Evolutionary conservation across 345 rosid genomes (phyloP), one percentile per base, ranked within the genome.

Genomic region (Hevea brasiliensis): DNA sequence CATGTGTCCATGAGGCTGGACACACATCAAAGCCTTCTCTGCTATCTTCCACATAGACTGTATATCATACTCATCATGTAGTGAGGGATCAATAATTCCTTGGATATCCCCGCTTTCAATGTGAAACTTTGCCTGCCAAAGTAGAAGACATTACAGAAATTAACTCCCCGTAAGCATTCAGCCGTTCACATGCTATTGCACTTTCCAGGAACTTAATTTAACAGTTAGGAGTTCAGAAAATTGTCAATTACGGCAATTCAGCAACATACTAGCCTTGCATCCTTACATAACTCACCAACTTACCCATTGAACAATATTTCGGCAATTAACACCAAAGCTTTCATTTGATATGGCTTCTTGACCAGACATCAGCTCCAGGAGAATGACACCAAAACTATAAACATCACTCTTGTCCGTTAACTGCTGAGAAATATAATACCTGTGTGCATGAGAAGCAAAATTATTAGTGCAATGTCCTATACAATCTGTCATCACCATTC

Each of bases 31-130:
- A 4, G 99, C 99, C 71, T 88, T 93, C 88, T 96, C 99, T 0
- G 97, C 99, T 20, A 96, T 90, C 83, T 96, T 96, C 99, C 99
- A 96, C 95, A 96, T 91, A 0, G 99, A 89, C 54, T 96, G 99
- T 51, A 93, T 87, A 74, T 94, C 97, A 18, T 90, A 96, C 21
- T 88, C 96, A 10, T 88, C 80, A 20, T 26, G 56, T n/a, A 96
- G 69, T 0, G 79, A 80, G 1, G 89, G 97, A 80, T 96, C 99
- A 8, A 96, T 89, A 80, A 96, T 90, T 72, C 92, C 90, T 68
- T 91, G 91, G 65, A 96, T 91, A 81, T 93, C 91, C 14, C 99
- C 99, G 15, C 92, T 89, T 87, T 93, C 98, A 21, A 96, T 91
- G 83, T 93, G 99, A 74, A 88, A 61, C 83, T 90, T 96, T 8